A percentile compares a stretch with the other conserved stretches of the same genome.
These are phyloP conservation scores for Synchytrium microbalum DNA, from an alignment of 371 early-diverging fungal species.

Conservation along the genomic window DNA sequence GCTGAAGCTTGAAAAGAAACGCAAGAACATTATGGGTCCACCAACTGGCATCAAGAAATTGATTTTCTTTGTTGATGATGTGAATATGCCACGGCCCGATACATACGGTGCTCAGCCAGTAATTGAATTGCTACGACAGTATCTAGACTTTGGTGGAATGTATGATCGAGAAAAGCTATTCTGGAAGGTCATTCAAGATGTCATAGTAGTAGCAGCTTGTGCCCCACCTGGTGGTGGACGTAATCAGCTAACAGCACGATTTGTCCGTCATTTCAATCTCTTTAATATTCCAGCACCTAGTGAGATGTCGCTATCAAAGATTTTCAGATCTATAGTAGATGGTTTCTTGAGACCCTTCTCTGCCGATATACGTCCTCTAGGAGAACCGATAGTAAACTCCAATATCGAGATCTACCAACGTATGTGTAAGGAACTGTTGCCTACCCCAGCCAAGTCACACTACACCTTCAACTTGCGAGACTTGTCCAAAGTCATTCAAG, in stretches of 20 bases:
- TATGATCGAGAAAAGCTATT: constrained; percentile 50
- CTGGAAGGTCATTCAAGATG: constrained; percentile 46
- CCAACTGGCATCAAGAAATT: constrained; percentile 39
- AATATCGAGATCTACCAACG: constrained; percentile 44
- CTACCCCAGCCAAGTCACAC: constrained; percentile 54
- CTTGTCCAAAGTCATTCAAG: constrained; percentile 46
- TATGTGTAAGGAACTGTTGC: constrained; percentile 49
- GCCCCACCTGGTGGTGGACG: constrained; percentile 53
- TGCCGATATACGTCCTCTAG: constrained; percentile 28
- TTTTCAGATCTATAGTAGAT: constrained; percentile 46
- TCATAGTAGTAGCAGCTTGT: constrained; percentile 44
- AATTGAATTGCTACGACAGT: constrained; percentile 50
- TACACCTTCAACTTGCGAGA: constrained; percentile 53
- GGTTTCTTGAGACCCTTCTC: constrained; percentile 45
- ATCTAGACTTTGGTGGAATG: constrained; percentile 44
- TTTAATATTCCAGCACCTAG: constrained; percentile 42
- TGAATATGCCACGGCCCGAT: constrained; percentile 54
- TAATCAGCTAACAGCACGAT: constrained; percentile 39
- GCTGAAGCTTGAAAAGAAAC: constrained; percentile 50
- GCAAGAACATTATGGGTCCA: constrained; percentile 49
- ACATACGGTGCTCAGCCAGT: constrained; percentile 55
- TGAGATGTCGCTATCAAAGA: constrained; percentile 38
- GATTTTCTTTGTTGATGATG: constrained; percentile 49
- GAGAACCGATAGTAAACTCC: constrained; percentile 43
- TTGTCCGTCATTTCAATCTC: constrained; percentile 50